Evolutionary conservation across 805 yeast species (phyloP), one percentile per base, ranked within the genome.

Genomic region (Starmerella vaccinii): DNA sequence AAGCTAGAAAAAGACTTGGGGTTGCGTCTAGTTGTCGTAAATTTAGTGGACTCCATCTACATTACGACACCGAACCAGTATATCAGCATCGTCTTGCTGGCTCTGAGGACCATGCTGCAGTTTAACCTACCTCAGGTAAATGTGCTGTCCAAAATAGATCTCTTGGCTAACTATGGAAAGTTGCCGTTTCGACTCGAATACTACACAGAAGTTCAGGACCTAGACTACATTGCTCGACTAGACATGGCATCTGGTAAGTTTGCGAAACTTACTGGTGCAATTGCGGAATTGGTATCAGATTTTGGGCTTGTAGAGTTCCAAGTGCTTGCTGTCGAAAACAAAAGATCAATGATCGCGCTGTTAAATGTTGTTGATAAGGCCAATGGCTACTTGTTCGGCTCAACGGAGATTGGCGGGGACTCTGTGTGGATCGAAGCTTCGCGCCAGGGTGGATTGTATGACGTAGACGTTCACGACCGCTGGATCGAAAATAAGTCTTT

Each of bases 361-460:
- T 73, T 92, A 40, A 73, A 83, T 15, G 71, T 78, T 1, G 78
- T 92, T 9, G 99, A 92, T 63, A 89, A 84, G 63, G 90, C 97
- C 2, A 85, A 82, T 59, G 99, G 99, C 0, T 92, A 92, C 63
- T 76, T 84, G 58, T 87, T 86, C 70, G 99, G 99, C 0, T 72
- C 89, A 1, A 84, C 88, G 27, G 99, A 92, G 59, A 74, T 90
- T 7, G 95, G 97, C 2, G 98, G 97, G n/a, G 99, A 92, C 63
- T 78, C 90, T 0, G 80, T 92, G 1, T 92, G 98, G 98, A 84
- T 88, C n/a, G 95, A 90, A 59, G 95, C 96, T 0, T 76, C 90
- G 0, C 74, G 97, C 56, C 86, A 84, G 62, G 81, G 89, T 35
- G 80, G 84, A 10, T 67, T 65, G 39, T 54, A 66, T 12, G 71